These are phyloP conservation scores for Vaccinium darrowii DNA, from an alignment of 148 eudicot genomes.

Conservation along the genomic window DNA sequence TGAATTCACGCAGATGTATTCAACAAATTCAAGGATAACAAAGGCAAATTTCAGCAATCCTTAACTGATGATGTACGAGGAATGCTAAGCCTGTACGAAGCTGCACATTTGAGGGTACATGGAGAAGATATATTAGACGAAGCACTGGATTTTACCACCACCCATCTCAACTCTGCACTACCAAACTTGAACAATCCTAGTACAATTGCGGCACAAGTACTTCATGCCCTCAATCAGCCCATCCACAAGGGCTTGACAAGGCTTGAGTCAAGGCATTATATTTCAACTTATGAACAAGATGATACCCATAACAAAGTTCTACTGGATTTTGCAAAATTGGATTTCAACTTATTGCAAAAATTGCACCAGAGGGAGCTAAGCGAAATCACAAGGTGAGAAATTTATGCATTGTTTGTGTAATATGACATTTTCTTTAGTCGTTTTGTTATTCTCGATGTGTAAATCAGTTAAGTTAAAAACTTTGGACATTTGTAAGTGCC, in stretches of 20 bases:
- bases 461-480: too few relatives aligned
- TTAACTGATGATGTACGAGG: constrained; percentile 1
- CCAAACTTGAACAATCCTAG: constrained; percentile 4
- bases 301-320: constrained; percentile 36
- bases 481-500: too few relatives aligned
- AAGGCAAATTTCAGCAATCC: constrained; percentile 2
- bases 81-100: constrained; percentile 18
- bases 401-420: too few relatives aligned
- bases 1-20: constrained; percentile 18
- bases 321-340: constrained; percentile 43
- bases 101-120: constrained; percentile 33
- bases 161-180: constrained; percentile 21
- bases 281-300: constrained; percentile 36
- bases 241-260: constrained; percentile 37
- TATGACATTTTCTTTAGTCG: too few relatives aligned
- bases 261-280: constrained; percentile 40
- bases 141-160: constrained; percentile 29
- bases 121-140: constrained; percentile 41
- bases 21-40: constrained; percentile 14
- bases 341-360: constrained; percentile 48
- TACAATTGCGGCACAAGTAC: constrained; percentile 26
- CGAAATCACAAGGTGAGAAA: too few relatives aligned
- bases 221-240: constrained; percentile 41
- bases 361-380: too few relatives aligned
- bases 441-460: too few relatives aligned